Conservation (phyloP, 2,329 filamentous ascomycete species). For the Diplodia mutila region DNA sequence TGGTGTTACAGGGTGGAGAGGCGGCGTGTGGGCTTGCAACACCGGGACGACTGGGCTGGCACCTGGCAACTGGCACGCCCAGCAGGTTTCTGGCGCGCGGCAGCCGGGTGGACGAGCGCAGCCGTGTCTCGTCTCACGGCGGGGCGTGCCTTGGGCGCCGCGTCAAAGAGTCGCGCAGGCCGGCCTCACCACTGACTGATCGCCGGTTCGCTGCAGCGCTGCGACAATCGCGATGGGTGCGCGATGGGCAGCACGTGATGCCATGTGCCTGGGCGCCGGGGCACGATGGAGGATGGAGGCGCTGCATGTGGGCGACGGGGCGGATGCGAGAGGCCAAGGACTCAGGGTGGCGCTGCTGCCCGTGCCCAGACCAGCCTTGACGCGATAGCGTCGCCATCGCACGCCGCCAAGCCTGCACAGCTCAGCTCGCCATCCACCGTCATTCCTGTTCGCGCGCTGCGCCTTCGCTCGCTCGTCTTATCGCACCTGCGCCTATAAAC, state of each 20-base stretch:
- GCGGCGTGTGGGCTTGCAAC: conserved; percentile 8
- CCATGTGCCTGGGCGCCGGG: background rate
- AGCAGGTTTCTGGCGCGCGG: background rate
- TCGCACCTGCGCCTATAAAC: conserved; percentile 18
- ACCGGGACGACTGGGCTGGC: background rate
- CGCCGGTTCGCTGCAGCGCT: conserved; percentile 6
- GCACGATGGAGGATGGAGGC: no score
- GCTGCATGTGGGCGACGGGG: background rate
- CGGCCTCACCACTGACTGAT: conserved; percentile 12
- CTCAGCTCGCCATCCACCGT: conserved; percentile 3
- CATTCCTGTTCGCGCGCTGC: conserved; percentile 3
- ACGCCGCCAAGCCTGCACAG: conserved; percentile 15
- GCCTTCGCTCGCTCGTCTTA: background rate
- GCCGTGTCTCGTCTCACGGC: conserved; percentile 10
- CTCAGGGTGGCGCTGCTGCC: background rate
- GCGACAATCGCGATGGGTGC: background rate
- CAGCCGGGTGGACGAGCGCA: conserved; percentile 7
- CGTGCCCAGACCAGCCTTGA: background rate
- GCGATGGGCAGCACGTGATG: background rate
- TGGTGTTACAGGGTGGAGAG: conserved; percentile 22
- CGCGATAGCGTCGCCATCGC: conserved; percentile 8
- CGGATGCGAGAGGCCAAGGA: background rate
- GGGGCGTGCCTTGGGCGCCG: conserved; percentile 1
- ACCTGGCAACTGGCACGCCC: background rate
- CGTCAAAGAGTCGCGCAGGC: conserved; percentile 6